A percentile compares a stretch with the other conserved stretches of the same genome.
These are phyloP conservation scores for Solanum microdontum DNA, from an alignment of 257 asterid species.

Conservation along the genomic window DNA sequence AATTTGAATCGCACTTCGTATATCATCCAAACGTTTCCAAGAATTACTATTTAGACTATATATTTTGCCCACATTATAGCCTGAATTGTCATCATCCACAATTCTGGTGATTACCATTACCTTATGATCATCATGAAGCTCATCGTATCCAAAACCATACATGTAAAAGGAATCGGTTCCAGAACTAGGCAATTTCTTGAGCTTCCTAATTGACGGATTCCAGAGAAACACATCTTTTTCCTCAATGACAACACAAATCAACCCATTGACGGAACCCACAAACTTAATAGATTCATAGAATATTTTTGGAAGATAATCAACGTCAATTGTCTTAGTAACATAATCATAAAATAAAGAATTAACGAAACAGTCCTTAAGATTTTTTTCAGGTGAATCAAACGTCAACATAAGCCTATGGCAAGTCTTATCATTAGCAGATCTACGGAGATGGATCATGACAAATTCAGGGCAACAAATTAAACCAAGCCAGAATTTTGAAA, in stretches of 20 bases:
- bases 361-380: neutral
- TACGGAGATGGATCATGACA: neutral
- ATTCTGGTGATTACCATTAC: neutral
- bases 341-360: neutral
- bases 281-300: neutral
- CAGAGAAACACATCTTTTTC: neutral
- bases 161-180: neutral
- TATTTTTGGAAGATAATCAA: neutral
- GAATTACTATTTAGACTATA: neutral
- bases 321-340: neutral
- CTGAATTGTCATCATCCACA: neutral
- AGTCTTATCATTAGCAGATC: neutral
- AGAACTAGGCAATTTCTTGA: neutral
- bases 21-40: neutral
- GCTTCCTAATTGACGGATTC: neutral
- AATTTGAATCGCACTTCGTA: neutral
- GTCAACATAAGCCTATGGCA: neutral
- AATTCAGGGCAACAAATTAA: neutral
- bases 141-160: neutral
- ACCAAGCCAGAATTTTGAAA: neutral
- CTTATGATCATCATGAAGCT: neutral
- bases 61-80: neutral
- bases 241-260: neutral
- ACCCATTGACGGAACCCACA: neutral
- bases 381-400: neutral